phyloP scores from a whole-genome alignment of 2,329 filamentous ascomycete species.

The Aphanoascus verrucosus region DNA sequence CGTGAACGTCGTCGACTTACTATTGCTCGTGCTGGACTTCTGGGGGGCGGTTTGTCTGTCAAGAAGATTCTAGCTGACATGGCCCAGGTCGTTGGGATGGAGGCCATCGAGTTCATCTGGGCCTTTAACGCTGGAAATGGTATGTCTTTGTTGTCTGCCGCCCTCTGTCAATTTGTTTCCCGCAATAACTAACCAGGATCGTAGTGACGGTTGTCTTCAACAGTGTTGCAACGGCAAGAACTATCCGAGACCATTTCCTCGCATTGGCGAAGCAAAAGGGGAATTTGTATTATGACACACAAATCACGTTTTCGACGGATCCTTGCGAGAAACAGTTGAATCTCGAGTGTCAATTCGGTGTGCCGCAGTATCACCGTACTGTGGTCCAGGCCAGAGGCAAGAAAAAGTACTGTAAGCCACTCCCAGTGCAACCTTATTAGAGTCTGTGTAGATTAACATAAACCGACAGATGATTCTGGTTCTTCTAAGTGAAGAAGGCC shows the following conservation, averaged over 20 bases:
- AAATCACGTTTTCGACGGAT: constrained; percentile 31
- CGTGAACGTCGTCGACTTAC: constrained; percentile 35
- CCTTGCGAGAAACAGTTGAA: constrained; percentile 33
- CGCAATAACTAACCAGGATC: too few relatives aligned
- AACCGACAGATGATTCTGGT: too few relatives aligned
- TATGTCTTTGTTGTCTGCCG: constrained; percentile 19
- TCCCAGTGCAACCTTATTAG: too few relatives aligned
- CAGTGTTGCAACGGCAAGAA: constrained; percentile 27
- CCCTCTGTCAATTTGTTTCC: not conserved
- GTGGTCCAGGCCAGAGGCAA: not conserved
- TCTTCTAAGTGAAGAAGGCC: too few relatives aligned
- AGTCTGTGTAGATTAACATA: too few relatives aligned
- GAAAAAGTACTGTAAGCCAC: not conserved
- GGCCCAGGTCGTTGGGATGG: constrained; percentile 23
- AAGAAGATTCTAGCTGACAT: constrained; percentile 30
- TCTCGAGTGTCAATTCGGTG: constrained; percentile 16
- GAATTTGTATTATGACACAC: constrained; percentile 25
- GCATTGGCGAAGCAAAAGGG: constrained; percentile 20
- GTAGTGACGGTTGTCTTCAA: constrained; percentile 33
- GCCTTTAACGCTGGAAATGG: constrained; percentile 36
- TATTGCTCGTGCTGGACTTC: constrained; percentile 31
- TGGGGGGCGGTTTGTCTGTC: constrained; percentile 26
- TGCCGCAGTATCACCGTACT: not conserved
- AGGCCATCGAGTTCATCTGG: constrained; percentile 34
- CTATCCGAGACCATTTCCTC: constrained; percentile 27